These are phyloP conservation scores for Infundibulicybe gibba DNA, from an alignment of 768 basidiomycete genomes.

Conservation along the genomic window DNA sequence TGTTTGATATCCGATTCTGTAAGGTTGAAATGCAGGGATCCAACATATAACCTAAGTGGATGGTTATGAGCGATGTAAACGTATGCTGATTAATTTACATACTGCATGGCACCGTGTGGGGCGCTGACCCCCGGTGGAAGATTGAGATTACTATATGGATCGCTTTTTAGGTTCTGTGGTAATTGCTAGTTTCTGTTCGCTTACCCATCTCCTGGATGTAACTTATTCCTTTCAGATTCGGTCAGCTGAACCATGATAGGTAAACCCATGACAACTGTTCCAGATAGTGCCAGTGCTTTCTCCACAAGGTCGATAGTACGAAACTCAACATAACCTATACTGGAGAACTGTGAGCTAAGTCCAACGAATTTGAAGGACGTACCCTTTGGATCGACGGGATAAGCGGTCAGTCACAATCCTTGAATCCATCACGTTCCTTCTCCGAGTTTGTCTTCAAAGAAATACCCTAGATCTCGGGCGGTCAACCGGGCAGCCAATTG, in stretches of 20 bases:
- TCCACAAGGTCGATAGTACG: slow-evolving; percentile 86
- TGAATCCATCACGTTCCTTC: slow-evolving; percentile 91
- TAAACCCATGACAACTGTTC: slow-evolving; percentile 97
- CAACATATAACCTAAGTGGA: slow-evolving; percentile 83
- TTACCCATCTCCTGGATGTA: slow-evolving; percentile 86
- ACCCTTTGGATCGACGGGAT: slow-evolving; percentile 98
- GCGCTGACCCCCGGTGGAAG: slow-evolving; percentile 82
- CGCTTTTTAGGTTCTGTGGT: too few species aligned
- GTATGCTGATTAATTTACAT: slow-evolving; percentile 23
- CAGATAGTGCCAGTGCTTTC: slow-evolving; percentile 84
- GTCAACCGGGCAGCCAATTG: slow-evolving; percentile 97
- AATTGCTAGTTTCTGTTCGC: slow-evolving; percentile 14
- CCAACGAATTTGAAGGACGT: slow-evolving; percentile 16
- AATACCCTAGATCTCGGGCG: slow-evolving; percentile 95
- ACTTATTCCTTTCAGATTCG: slow-evolving; percentile 91
- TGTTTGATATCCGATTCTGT: slow-evolving; percentile 97
- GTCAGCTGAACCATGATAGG: slow-evolving; percentile 96
- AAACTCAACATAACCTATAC: slow-evolving; percentile 98
- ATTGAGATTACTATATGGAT: slow-evolving; percentile 59
- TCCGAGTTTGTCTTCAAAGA: slow-evolving; percentile 97
- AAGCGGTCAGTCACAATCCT: slow-evolving; percentile 94
- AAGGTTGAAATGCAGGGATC: slow-evolving; percentile 94
- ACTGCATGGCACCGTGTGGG: slow-evolving; percentile 83
- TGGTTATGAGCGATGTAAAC: neutral
- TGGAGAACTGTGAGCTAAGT: slow-evolving; percentile 23